Base-by-base conservation (phyloP, 2,329 filamentous ascomycete species). In the Pseudogymnoascus destructans region DNA sequence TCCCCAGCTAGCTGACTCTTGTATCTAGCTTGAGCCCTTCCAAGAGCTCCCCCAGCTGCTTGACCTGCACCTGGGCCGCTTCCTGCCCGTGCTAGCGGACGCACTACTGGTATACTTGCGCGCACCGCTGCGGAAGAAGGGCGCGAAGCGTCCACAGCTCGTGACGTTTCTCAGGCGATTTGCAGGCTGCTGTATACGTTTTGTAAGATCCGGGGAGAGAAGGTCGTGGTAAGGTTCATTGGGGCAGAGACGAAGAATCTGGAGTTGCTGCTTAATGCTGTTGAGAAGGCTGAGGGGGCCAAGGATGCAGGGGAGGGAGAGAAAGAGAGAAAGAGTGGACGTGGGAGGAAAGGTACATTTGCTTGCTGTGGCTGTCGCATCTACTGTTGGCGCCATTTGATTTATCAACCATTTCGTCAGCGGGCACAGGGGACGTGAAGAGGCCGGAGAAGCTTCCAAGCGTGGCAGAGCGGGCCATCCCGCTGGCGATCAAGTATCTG, bases 21-120 rank as follows among this genome's bases (percentile, higher is more conserved):
- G 23, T 9, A 9, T 33, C 9, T 56, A 67, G 65, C 81, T 98
- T 55, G 90, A 96, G 64, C 84, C 87, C 1, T 98, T 97, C 65
- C 92, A 97, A 76, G 91, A 96, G 75, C 85, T 95, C 63, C 93
- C 93, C 15, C 93, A 98, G 70, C 79, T 97, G 36, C 79, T 98
- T 23, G 93, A 98, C 72, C 82, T 89, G 8, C 81, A 92, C 70
- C 77, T 98, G 40, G 83, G 86, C 56, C 78, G 74, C 62, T 83
- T 95, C 71, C 76, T 97, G 55, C 85, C 88, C 21, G 74, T 80
- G 38, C 76, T 97, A 33, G 83, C 89, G 23, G 79, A 85, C 66
- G 85, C 87, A 15, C 95, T 92, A 66, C 74, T 95, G 17, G 79
- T 82, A 57, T 83, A 82, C 65, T 72, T 90, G 7, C 74, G 74